Base-by-base conservation (phyloP, 2,329 filamentous ascomycete species). In the Coleophoma cylindrospora region DNA sequence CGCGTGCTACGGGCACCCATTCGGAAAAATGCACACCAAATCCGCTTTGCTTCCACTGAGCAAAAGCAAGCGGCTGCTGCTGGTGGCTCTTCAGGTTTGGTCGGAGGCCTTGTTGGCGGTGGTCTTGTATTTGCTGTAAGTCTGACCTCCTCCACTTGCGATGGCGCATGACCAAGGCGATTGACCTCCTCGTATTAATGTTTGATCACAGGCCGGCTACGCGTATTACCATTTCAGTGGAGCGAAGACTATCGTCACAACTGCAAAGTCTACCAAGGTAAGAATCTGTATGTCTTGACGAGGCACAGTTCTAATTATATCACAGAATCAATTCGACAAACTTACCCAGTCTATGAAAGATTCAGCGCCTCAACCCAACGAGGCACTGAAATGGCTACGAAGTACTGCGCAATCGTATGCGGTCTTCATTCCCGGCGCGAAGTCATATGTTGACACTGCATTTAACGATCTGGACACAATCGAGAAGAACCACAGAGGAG, bases 381-480 rank as follows among this genome's bases (percentile, higher is more conserved):
- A 87, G 65, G 84, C 86, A 1, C 71, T 88, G 37, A 68, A 77
- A 53, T 84, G 79, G 70, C 76, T 91, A 53, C 81, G 82, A 60
- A 71, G 81, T 50, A 82, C 84, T 12, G 80, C 81, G 27, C 81
- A 81, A 62, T 81, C 81, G 21, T 91, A 91, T 61, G 84, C 85
- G 2, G 73, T 72, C 3, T 88, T 85, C 74, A 79, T 91, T 32
- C 87, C 87, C 0, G 87, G 87, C 12, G 86, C 83, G 2, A 77
- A 78, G 32, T 69, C 74, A 43, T 89, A 87, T 59, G 79, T 91
- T 44, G 84, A 91, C 61, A 68, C 74, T 1, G 80, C 79, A 0
- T 91, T 91, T 67, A 73, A 85, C 21, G 86, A 90, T 57, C 72
- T 88, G 40, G 86, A 90, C 45, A 79, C 76, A 33, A 74, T 91